These are phyloP conservation scores for Cryptosporidium tyzzeri DNA, from an alignment of 169 alveolate genomes.

Conservation along the genomic window DNA sequence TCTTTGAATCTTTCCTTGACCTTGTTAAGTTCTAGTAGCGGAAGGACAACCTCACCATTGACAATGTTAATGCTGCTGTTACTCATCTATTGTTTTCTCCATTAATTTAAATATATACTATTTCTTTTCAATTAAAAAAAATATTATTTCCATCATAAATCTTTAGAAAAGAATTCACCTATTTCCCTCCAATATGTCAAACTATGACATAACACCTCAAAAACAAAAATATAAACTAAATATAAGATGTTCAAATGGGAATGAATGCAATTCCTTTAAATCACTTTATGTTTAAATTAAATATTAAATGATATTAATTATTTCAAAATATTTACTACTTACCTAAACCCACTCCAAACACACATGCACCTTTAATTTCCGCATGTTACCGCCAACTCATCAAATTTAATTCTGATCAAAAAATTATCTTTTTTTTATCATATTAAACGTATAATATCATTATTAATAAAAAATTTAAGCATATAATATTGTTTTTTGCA, in stretches of 20 bases:
- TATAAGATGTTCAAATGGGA: not conserved
- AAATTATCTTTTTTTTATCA: not conserved
- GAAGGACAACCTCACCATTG: slow-evolving; percentile 27
- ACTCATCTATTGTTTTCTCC: slow-evolving; percentile 26
- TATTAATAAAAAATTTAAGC: not conserved
- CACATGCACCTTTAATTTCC: slow-evolving; percentile 70
- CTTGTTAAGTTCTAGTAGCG: slow-evolving; percentile 28
- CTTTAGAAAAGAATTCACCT: not conserved
- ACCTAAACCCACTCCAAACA: slow-evolving; percentile 25
- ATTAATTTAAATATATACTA: not conserved
- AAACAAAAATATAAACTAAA: not conserved
- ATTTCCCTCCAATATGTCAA: not conserved
- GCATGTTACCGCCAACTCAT: slow-evolving; percentile 57
- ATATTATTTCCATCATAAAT: slow-evolving; percentile 7
- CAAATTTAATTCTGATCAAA: not conserved
- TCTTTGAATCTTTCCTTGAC: slow-evolving; percentile 50
- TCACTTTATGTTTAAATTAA: not conserved
- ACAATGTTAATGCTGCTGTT: not conserved
- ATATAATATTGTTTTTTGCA: not conserved
- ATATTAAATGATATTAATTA: not conserved
- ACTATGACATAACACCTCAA: not conserved
- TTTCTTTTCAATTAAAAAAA: not conserved
- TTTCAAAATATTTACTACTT: not conserved
- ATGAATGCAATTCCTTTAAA: not conserved
- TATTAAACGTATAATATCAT: not conserved